A percentile compares a stretch with the other conserved stretches of the same genome.
phyloP scores from a whole-genome alignment of 257 asterid genomes.

The Solanum clarkiae region DNA sequence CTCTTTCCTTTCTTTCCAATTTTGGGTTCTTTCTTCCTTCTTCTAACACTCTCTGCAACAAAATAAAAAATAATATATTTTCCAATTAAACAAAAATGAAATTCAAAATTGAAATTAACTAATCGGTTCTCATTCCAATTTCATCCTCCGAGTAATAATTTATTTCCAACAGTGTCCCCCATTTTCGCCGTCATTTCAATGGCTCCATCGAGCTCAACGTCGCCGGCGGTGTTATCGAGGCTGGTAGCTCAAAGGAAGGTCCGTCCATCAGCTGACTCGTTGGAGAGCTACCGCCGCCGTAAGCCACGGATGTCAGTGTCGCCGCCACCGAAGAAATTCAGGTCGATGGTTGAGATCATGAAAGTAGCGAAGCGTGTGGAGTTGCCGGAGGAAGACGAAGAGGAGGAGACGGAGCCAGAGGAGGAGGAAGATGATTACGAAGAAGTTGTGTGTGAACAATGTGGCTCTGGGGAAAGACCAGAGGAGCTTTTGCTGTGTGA shows the following conservation, averaged over 20 bases:
- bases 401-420: background rate
- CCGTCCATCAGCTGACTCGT: background rate
- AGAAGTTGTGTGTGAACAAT: conserved; percentile 42
- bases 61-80: background rate
- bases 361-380: conserved; percentile 37
- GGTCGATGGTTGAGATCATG: conserved; percentile 50
- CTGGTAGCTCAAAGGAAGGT: conserved; percentile 15
- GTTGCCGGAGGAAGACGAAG: background rate
- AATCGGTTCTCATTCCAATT: conserved; percentile 8
- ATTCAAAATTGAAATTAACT: background rate
- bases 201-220: conserved; percentile 8
- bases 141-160: conserved; percentile 5
- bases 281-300: background rate
- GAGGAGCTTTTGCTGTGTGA: conserved; percentile 67
- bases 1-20: background rate
- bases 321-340: conserved; percentile 19
- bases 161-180: conserved; percentile 6
- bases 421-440: conserved; percentile 5
- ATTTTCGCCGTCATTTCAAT: background rate
- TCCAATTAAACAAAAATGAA: background rate
- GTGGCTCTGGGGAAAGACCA: conserved; percentile 57
- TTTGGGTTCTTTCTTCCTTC: background rate
- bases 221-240: conserved; percentile 14
- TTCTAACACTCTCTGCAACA: background rate
- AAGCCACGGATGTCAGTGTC: background rate